These are phyloP conservation scores for Pythium myriotylum DNA, from an alignment of 352 stramenopile species.

Conservation along the genomic window DNA sequence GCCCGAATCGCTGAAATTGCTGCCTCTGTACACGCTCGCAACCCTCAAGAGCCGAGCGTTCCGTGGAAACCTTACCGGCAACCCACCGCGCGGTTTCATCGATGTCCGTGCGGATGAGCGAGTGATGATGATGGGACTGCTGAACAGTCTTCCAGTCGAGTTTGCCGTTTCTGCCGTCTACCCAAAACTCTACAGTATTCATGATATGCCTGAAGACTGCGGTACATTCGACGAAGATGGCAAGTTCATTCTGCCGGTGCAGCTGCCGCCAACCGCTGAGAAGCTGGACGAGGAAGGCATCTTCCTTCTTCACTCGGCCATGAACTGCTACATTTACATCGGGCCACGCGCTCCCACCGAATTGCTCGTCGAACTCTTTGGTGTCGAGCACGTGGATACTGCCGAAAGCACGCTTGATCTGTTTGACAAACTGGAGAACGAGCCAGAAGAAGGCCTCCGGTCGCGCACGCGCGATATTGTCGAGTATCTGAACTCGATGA, in stretches of 20 bases:
- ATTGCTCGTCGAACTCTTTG: slow-evolving; percentile 84
- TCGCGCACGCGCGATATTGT: slow-evolving; percentile 71
- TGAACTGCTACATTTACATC: slow-evolving; percentile 90
- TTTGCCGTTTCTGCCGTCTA: slow-evolving; percentile 88
- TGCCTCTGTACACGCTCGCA: slow-evolving; percentile 89
- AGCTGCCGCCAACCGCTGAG: slow-evolving; percentile 82
- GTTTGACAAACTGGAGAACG: slow-evolving; percentile 66
- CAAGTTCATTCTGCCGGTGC: slow-evolving; percentile 73
- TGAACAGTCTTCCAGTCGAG: slow-evolving; percentile 81
- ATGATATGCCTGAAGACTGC: slow-evolving; percentile 83
- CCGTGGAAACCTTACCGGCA: slow-evolving; percentile 77
- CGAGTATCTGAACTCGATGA: slow-evolving; percentile 80
- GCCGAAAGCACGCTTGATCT: slow-evolving; percentile 68
- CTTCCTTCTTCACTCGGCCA: slow-evolving; percentile 87
- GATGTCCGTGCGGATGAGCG: slow-evolving; percentile 86
- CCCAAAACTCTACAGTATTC: slow-evolving; percentile 86
- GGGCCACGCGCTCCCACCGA: slow-evolving; percentile 67
- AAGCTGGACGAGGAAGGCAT: slow-evolving; percentile 86
- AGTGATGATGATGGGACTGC: slow-evolving; percentile 83
- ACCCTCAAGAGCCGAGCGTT: slow-evolving; percentile 89
- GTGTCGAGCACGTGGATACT: slow-evolving; percentile 78
- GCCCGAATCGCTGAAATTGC: slow-evolving; percentile 89
- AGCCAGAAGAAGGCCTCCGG: slow-evolving; percentile 54
- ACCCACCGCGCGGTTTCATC: slow-evolving; percentile 80
- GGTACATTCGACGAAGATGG: slow-evolving; percentile 76